Conservation (phyloP, 306 rosid genomes). For the Prunus padus region DNA sequence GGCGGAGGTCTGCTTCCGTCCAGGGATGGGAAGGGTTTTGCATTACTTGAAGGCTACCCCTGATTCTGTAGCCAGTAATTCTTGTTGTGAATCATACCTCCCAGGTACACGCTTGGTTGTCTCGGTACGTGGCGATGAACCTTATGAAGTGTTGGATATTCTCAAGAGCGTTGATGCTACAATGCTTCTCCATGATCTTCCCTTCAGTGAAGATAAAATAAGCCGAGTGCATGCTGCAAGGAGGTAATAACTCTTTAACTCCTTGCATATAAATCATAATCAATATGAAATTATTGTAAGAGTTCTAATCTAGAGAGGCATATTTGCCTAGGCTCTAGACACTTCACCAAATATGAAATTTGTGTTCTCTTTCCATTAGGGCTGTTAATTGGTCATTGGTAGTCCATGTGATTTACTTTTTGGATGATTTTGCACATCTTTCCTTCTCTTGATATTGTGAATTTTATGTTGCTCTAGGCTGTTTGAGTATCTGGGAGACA, state of each 20-base stretch:
- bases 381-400: background rate
- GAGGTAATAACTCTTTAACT: constrained; percentile 46
- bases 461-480: constrained; percentile 44
- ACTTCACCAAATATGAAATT: background rate
- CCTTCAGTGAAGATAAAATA: constrained; percentile 61
- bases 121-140: constrained; percentile 86
- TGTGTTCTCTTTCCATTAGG: background rate
- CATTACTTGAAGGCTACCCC: background rate
- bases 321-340: background rate
- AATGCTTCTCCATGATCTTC: constrained; percentile 85
- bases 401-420: background rate
- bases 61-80: background rate
- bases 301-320: background rate
- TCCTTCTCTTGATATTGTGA: constrained; percentile 21
- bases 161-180: constrained; percentile 76
- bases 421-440: background rate
- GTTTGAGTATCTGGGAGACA: constrained; percentile 77
- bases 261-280: background rate
- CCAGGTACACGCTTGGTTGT: constrained; percentile 89
- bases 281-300: background rate
- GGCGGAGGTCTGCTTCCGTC: background rate
- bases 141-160: constrained; percentile 65
- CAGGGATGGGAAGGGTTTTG: background rate
- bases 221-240: constrained; percentile 96
- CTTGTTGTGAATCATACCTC: constrained; percentile 19